Evolutionary conservation across 164 flowering plant genomes (phyloP).

Genomic region (Vitis cinerea): DNA sequence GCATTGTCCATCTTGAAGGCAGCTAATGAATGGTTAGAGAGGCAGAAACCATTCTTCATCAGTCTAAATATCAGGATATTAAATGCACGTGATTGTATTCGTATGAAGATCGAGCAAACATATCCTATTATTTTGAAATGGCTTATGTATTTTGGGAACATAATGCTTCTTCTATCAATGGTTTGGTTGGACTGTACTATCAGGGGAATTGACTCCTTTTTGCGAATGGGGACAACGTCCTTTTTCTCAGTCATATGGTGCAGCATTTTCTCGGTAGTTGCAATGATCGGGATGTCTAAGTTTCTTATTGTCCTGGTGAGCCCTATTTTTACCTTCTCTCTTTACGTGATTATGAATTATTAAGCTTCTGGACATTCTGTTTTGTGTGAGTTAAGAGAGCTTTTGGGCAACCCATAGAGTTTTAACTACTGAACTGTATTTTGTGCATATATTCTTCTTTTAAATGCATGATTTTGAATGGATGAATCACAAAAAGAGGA

Average conservation of each 20-base stretch:
- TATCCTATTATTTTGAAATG: conserved; percentile 68
- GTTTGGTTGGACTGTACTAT: conserved; percentile 84
- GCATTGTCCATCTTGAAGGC: conserved; percentile 35
- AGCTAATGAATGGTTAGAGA: conserved; percentile 54
- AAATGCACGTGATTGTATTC: conserved; percentile 37
- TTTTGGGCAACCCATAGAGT: no score
- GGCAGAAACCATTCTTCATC: conserved; percentile 45
- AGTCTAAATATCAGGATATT: conserved; percentile 24
- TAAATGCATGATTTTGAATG: no score
- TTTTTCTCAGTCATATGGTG: conserved; percentile 84
- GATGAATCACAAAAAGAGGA: no score
- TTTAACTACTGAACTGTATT: no score
- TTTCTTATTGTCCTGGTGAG: conserved; percentile 72
- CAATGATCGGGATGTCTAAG: conserved; percentile 76
- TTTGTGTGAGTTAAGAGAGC: no score
- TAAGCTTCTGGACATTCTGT: neutral
- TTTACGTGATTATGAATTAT: no score
- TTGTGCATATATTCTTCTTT: no score
- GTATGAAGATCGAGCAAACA: conserved; percentile 41
- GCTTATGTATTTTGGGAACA: conserved; percentile 59
- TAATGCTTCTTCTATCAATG: conserved; percentile 66
- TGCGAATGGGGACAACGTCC: conserved; percentile 86
- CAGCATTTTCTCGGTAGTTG: conserved; percentile 69
- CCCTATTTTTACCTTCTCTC: conserved; percentile 1
- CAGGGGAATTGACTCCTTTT: conserved; percentile 77